A percentile compares a stretch with the other conserved stretches of the same genome.
These are phyloP conservation scores for Tricholomella constricta DNA, from an alignment of 768 basidiomycete species.

Conservation along the genomic window DNA sequence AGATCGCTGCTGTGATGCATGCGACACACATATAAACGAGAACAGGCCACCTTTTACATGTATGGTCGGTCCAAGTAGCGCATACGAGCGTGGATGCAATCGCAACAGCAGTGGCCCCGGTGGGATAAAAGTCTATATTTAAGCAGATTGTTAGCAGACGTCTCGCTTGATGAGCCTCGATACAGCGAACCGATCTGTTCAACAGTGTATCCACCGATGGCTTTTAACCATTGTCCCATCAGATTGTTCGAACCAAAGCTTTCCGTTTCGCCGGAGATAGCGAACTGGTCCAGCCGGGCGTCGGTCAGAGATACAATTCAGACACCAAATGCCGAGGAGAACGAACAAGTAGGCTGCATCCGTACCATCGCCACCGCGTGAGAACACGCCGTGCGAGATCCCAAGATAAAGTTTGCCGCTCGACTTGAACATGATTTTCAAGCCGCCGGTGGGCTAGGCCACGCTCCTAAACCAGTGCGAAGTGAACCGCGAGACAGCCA, in stretches of 20 bases:
- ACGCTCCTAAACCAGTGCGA: constrained; percentile 56
- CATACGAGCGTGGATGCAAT: constrained; percentile 65
- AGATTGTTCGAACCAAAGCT: constrained; percentile 71
- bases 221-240: constrained; percentile 73
- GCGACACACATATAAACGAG: constrained; percentile 64
- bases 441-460: constrained; percentile 52
- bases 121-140: constrained; percentile 48
- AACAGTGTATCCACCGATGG: constrained; percentile 60
- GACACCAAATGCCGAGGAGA: neutral
- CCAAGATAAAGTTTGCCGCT: constrained; percentile 48
- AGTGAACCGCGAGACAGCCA: constrained; percentile 1
- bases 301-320: neutral
- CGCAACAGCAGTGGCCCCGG: constrained; percentile 64
- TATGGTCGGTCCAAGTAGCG: constrained; percentile 64
- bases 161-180: neutral
- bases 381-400: constrained; percentile 48
- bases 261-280: constrained; percentile 66
- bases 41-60: constrained; percentile 60
- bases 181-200: constrained; percentile 53
- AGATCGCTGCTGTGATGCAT: constrained; percentile 53
- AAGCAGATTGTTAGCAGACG: neutral
- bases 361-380: constrained; percentile 68
- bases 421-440: constrained; percentile 40
- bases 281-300: constrained; percentile 45
- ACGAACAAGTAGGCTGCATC: constrained; percentile 60